These are phyloP conservation scores for Cystobasidium sp. DNA, from an alignment of 1,284 basidiomycete species.

Conservation along the genomic window DNA sequence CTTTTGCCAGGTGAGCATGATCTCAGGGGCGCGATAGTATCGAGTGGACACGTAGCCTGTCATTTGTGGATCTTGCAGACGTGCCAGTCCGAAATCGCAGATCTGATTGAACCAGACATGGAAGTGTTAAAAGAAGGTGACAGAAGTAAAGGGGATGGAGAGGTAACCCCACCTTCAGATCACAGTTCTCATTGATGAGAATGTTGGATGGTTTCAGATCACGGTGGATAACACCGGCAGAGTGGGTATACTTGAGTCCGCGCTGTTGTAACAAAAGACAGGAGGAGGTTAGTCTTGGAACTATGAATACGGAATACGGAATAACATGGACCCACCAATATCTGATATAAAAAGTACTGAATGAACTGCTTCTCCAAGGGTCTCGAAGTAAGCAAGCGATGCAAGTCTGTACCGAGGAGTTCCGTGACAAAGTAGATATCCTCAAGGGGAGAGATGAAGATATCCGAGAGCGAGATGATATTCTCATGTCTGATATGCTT, in stretches of 20 bases:
- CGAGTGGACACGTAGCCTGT: conserved; percentile 98
- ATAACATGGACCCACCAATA: conserved; percentile 67
- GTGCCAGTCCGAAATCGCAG: conserved; percentile 96
- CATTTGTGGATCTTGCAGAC: conserved; percentile 96
- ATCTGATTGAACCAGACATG: conserved; percentile 64
- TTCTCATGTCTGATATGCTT: conserved; percentile 99
- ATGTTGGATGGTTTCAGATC: conserved; percentile 99
- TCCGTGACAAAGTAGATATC: conserved; percentile 99
- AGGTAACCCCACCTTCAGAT: conserved; percentile 70
- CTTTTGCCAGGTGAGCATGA: conserved; percentile 99
- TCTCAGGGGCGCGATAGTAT: conserved; percentile 98
- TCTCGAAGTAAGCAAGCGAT: conserved; percentile 91
- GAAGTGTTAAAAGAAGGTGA: not conserved
- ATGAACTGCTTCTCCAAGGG: conserved; percentile 99
- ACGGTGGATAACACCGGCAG: conserved; percentile 97
- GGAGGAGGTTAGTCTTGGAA: not conserved
- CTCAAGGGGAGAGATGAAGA: conserved; percentile 98
- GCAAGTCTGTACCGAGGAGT: conserved; percentile 94
- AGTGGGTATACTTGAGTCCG: conserved; percentile 98
- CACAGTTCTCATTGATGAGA: conserved; percentile 99
- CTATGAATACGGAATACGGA: not conserved
- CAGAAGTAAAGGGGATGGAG: not conserved
- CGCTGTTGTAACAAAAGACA: conserved; percentile 63
- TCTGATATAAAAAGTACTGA: conserved; percentile 99
- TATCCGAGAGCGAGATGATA: conserved; percentile 97